Conservation (phyloP, 2,329 filamentous ascomycete genomes). For the Nemania sp. region DNA sequence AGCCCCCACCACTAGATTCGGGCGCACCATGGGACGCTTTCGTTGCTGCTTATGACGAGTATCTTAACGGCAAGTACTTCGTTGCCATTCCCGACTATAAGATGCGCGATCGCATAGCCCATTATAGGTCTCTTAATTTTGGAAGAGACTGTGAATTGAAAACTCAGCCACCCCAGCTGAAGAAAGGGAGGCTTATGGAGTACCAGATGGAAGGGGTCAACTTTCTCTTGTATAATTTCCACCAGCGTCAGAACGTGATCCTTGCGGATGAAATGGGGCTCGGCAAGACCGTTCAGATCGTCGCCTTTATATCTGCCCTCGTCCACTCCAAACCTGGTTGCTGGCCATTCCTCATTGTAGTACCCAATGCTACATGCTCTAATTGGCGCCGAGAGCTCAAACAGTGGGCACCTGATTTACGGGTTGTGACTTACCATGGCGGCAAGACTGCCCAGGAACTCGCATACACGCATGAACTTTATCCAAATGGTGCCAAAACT, state of each 20-base stretch:
- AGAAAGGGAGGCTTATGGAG: constrained; percentile 82
- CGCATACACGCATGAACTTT: constrained; percentile 83
- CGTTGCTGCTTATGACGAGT: constrained; percentile 81
- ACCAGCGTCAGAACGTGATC: constrained; percentile 79
- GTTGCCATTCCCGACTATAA: constrained; percentile 54
- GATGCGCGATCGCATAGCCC: constrained; percentile 69
- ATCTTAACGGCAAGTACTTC: constrained; percentile 77
- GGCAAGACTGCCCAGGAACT: constrained; percentile 73
- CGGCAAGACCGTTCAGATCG: constrained; percentile 94
- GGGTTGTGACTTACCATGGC: constrained; percentile 93
- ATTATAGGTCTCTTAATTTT: constrained; percentile 70
- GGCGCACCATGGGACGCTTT: constrained; percentile 77
- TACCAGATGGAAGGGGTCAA: constrained; percentile 94
- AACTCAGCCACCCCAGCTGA: constrained; percentile 72
- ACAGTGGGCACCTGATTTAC: constrained; percentile 82
- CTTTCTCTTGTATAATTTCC: constrained; percentile 92
- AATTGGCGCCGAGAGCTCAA: constrained; percentile 98
- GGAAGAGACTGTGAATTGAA: constrained; percentile 65
- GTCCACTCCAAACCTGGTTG: constrained; percentile 69
- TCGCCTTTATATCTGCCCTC: constrained; percentile 77
- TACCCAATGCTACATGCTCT: constrained; percentile 92
- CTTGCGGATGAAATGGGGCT: constrained; percentile 98
- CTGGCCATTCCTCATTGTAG: constrained; percentile 91
- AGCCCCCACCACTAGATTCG: constrained; percentile 69
- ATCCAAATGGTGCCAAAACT: constrained; percentile 64